Evolutionary conservation across 1,284 basidiomycete species (phyloP).

Genomic region (Moesziomyces sp.): DNA sequence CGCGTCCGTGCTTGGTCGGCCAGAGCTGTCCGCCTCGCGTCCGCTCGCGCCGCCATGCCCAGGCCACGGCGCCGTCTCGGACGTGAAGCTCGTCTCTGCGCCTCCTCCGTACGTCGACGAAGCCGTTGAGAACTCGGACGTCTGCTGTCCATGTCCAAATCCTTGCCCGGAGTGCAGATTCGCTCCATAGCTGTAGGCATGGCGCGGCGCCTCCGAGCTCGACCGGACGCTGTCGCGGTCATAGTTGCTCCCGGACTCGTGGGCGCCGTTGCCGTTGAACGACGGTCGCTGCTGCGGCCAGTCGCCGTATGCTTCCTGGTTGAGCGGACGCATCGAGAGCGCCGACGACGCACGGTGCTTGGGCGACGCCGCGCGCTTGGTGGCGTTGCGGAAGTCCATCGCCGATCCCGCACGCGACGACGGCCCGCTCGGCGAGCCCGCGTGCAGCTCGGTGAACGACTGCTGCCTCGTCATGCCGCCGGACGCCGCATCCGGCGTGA

Average conservation of each 20-base stretch:
- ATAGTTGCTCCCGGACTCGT: conserved; percentile 27
- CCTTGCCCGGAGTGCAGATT: conserved; percentile 11
- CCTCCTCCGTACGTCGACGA: conserved; percentile 39
- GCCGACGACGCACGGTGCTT: conserved; percentile 49
- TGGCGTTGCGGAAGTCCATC: conserved; percentile 45
- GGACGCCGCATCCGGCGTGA: conserved; percentile 76
- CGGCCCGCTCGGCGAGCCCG: conserved; percentile 36
- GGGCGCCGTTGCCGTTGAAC: conserved; percentile 10
- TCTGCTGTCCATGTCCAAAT: conserved; percentile 15
- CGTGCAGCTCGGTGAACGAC: conserved; percentile 57
- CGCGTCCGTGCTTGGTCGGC: conserved; percentile 26
- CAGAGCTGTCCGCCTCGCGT: conserved; percentile 21
- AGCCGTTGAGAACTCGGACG: conserved; percentile 22
- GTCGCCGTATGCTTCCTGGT: conserved; percentile 40
- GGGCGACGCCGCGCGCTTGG: conserved; percentile 45
- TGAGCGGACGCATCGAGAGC: conserved; percentile 43
- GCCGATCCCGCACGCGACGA: conserved; percentile 53
- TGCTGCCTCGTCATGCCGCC: conserved; percentile 65
- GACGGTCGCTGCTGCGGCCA: conserved; percentile 38
- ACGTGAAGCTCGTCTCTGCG: conserved; percentile 38
- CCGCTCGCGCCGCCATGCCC: conserved; percentile 16
- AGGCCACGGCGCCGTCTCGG: conserved; percentile 29
- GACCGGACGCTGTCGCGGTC: conserved; percentile 37
- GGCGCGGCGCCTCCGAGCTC: conserved; percentile 22
- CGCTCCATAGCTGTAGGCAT: conserved; percentile 14